Base-by-base conservation (phyloP, 1,139 yeast species). In the Scheffersomyces parashehatae region DNA sequence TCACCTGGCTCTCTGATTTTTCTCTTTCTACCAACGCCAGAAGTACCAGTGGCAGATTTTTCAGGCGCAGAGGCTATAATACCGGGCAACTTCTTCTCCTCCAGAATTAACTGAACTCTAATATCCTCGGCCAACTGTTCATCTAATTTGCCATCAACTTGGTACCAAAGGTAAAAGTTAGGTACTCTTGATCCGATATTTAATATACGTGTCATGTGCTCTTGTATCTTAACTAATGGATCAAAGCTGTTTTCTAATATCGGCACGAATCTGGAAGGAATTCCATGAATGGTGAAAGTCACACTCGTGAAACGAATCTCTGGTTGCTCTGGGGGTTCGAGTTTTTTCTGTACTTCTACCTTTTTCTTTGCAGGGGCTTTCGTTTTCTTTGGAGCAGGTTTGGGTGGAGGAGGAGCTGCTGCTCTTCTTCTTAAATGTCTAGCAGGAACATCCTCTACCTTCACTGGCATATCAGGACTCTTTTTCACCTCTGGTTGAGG, bases 121-220 rank as follows among this genome's bases (percentile, higher is more conserved):
- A 79, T 59, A 10, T 68, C 65, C 50, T 80, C 85, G 0, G 81
- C 82, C 36, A 79, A 56, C 1, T 60, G 56, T 47, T 83, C 89
- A 56, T 85, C 93, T 48, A 85, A 82, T 41, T 80, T 77, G 4
- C 90, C 93, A 61, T 89, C 97, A 15, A 90, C 75, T 55, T 88
- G 89, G 55, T 84, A 88, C 97, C 97, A 90, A 31, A 88, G 70
- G 57, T 85, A 79, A 56, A 81, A 81, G 31, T 79, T 79, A 6
- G 84, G 69, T 5, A 82, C 67, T 43, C 93, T 73, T 1, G 71
- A 73, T 1, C 97, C 97, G 13, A 67, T 69, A 11, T 71, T 68
- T 47, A 89, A 61, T 1, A 85, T 77, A 11, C 75, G 67, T 38
- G 75, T 70, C 97, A 91, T 90, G 29, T 74, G 67, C 15, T 67